Evolutionary conservation across 768 basidiomycete genomes (phyloP).

Genomic region (Termitomyces sp.): DNA sequence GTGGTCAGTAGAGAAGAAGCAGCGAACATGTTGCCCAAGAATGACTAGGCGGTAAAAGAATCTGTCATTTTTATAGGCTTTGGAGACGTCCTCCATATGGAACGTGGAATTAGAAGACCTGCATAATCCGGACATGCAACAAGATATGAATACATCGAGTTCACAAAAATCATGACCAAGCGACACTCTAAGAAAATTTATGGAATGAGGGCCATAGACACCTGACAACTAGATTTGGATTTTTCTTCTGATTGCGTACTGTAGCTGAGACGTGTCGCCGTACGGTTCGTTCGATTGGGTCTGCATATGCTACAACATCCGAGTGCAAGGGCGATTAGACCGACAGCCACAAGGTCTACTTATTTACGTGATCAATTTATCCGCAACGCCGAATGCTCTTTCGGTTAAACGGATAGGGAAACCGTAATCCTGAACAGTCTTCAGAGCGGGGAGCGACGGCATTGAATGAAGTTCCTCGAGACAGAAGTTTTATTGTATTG

Average conservation of each 20-base stretch:
- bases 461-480: neutral
- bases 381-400: neutral
- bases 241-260: neutral
- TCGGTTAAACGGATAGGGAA: neutral
- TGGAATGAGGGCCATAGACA: neutral
- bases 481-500: neutral
- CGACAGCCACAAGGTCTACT: neutral
- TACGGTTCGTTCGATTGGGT: neutral
- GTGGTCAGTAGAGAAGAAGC: slow-evolving; percentile 35
- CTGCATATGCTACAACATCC: neutral
- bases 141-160: neutral
- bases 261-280: neutral
- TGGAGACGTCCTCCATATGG: neutral
- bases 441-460: neutral
- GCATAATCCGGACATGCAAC: neutral
- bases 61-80: slow-evolving; percentile 10
- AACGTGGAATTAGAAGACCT: neutral
- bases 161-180: neutral
- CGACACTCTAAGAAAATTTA: neutral
- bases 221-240: neutral
- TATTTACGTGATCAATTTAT: neutral
- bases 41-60: neutral
- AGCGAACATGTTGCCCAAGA: slow-evolving; percentile 28
- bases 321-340: neutral
- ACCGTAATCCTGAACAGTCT: neutral